phyloP scores from a whole-genome alignment of 108 stramenopile genomes.

The Cylindrotheca closterium region DNA sequence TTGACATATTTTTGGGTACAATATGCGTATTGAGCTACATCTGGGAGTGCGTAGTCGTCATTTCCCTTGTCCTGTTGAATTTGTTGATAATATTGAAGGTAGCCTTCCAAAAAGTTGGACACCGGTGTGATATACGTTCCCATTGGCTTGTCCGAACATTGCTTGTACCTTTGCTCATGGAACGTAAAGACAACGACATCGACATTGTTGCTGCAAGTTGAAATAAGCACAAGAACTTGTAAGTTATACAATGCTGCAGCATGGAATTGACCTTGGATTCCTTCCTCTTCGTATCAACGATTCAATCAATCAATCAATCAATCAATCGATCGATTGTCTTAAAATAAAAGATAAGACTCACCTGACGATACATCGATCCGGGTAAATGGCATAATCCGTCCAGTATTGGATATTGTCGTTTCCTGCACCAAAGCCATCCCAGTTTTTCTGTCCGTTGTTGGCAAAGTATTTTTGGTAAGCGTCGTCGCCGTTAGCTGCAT shows the following conservation, averaged over 20 bases:
- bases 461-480: slow-evolving; percentile 19
- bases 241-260: slow-evolving; percentile 1
- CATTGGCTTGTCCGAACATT: slow-evolving; percentile 65
- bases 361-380: slow-evolving; percentile 70
- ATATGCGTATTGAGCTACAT: slow-evolving; percentile 50
- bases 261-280: not conserved
- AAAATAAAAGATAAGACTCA: slow-evolving; percentile 26
- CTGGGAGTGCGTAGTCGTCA: slow-evolving; percentile 65
- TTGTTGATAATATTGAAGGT: slow-evolving; percentile 53
- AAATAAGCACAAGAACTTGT: slow-evolving; percentile 20
- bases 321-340: too few relatives aligned
- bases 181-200: slow-evolving; percentile 78
- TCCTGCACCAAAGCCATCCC: slow-evolving; percentile 19
- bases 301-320: too few relatives aligned
- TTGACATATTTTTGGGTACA: slow-evolving; percentile 51
- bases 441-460: slow-evolving; percentile 7
- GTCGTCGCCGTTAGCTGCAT: slow-evolving; percentile 16
- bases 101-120: slow-evolving; percentile 65
- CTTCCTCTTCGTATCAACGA: not conserved
- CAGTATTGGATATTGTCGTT: slow-evolving; percentile 76
- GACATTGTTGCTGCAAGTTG: slow-evolving; percentile 38
- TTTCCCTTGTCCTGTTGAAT: slow-evolving; percentile 60
- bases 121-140: slow-evolving; percentile 75
- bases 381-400: slow-evolving; percentile 80
- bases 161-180: slow-evolving; percentile 67